Evolutionary conservation across 192 early-diverging fungal species (phyloP).

Genomic region (Coemansia asiatica): DNA sequence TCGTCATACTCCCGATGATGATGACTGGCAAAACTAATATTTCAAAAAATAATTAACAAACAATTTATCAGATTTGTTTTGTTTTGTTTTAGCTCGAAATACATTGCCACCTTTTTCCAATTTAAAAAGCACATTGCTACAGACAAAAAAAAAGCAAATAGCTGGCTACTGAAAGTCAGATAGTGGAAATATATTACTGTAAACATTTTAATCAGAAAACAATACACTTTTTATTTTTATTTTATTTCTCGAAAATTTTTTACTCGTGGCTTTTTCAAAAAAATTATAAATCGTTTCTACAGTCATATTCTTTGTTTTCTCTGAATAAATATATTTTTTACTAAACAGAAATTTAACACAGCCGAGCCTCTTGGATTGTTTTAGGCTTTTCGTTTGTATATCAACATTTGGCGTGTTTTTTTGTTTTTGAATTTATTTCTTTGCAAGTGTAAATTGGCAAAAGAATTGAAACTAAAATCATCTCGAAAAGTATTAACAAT

Average conservation of each 20-base stretch:
- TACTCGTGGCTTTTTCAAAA: too few species aligned
- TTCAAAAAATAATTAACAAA: not conserved
- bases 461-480: not conserved
- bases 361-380: too few species aligned
- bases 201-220: not conserved
- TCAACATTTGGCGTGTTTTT: too few species aligned
- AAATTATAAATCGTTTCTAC: too few species aligned
- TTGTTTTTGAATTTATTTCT: too few species aligned
- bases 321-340: too few species aligned
- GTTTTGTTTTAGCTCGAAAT: too few species aligned
- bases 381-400: too few species aligned
- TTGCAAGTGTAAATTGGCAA: too few species aligned
- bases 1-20: slow-evolving; percentile 16
- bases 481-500: not conserved
- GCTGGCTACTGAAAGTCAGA: not conserved
- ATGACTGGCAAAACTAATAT: slow-evolving; percentile 23
- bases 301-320: too few species aligned
- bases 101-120: not conserved
- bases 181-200: not conserved
- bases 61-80: not conserved
- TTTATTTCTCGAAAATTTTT: not conserved
- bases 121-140: not conserved
- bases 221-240: not conserved
- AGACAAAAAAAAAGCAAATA: not conserved
- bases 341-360: too few species aligned